Base-by-base conservation (phyloP, 169 alveolate species). In the Neospora caninum region DNA sequence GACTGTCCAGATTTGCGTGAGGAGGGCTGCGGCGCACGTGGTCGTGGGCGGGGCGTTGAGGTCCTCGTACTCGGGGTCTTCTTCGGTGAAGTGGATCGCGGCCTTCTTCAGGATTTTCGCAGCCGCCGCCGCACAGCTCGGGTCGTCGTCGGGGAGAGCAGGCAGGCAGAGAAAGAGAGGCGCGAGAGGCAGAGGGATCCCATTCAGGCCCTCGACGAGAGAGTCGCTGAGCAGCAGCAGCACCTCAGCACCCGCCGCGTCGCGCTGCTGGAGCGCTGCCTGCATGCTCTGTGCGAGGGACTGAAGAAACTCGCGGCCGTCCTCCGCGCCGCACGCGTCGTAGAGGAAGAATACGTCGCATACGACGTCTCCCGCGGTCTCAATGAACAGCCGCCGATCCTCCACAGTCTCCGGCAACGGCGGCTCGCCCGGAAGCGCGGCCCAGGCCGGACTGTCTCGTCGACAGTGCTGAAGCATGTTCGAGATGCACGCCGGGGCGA, bases 301-400 rank as follows among this genome's bases (percentile, higher is more conserved):
- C 34, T 34, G 64, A n/a, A 91, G 80, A 80, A 91, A 91, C 80
- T 41, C 89, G 38, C 64, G 88, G 29, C 80, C 80, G 29, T 91
- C 88, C 54, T 91, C 80, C 73, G n/a, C 73, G n/a, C 94, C 89
- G 36, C 94, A 91, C n/a, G 89, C 88, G 54, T 91, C 94, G 88
- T 73, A 42, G 54, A 91, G 80, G 42, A 42, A 36, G 38, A 91
- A 53, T 64, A 91, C 69, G 53, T 91, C 94, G 67, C 78, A n/a
- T 36, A 78, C 70, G 34, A 49, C 89, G 67, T 91, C 94, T 42
- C 94, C 94, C 0, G 94, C 94, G 0, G 94, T 58, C 80, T 91
- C 94, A 29, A 91, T 49, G 39, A 78, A 91, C 16, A 83, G 41
- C 18, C 29, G 70, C 89, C 88, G 45, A 49, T 91, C 94, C 38